A percentile compares a stretch with the other conserved stretches of the same genome.
Conservation (phyloP, 1,139 yeast species). For the Pichia cactophila region DNA sequence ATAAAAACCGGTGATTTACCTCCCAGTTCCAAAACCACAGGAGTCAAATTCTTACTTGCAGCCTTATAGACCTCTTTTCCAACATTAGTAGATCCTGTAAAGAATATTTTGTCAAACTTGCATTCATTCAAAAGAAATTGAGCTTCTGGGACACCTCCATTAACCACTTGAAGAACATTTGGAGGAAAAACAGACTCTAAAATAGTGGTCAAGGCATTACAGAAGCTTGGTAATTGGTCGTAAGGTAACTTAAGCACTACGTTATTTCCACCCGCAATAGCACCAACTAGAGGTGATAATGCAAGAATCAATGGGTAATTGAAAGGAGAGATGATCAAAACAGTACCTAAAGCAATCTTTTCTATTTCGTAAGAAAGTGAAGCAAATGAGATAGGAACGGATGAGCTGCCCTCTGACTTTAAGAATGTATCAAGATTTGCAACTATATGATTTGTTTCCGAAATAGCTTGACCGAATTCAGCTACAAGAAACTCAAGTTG, state of each 20-base stretch:
- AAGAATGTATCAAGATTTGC: conserved; percentile 55
- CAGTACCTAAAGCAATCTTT: conserved; percentile 68
- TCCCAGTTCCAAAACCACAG: conserved; percentile 77
- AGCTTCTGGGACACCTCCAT: conserved; percentile 71
- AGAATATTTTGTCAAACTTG: conserved; percentile 75
- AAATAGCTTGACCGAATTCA: conserved; percentile 47
- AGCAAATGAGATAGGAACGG: conserved; percentile 40
- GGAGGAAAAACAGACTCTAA: conserved; percentile 45
- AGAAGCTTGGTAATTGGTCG: conserved; percentile 62
- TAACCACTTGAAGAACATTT: conserved; percentile 52
- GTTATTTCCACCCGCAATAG: conserved; percentile 82
- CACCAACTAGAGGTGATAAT: conserved; percentile 65
- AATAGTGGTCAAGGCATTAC: conserved; percentile 49
- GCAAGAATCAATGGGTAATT: conserved; percentile 73
- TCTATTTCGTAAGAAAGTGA: conserved; percentile 47
- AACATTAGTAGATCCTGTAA: conserved; percentile 74
- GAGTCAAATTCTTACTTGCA: conserved; percentile 81
- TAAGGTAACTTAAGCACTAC: conserved; percentile 69
- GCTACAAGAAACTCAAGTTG: conserved; percentile 51
- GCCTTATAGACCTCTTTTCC: conserved; percentile 73
- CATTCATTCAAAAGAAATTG: conserved; percentile 50
- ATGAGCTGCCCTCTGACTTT: conserved; percentile 42
- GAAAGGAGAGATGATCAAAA: conserved; percentile 74
- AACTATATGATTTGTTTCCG: conserved; percentile 57
- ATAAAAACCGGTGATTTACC: conserved; percentile 87